These are phyloP conservation scores for Alternaria novae-zelandiae DNA, from an alignment of 2,329 filamentous ascomycete species.

Conservation along the genomic window DNA sequence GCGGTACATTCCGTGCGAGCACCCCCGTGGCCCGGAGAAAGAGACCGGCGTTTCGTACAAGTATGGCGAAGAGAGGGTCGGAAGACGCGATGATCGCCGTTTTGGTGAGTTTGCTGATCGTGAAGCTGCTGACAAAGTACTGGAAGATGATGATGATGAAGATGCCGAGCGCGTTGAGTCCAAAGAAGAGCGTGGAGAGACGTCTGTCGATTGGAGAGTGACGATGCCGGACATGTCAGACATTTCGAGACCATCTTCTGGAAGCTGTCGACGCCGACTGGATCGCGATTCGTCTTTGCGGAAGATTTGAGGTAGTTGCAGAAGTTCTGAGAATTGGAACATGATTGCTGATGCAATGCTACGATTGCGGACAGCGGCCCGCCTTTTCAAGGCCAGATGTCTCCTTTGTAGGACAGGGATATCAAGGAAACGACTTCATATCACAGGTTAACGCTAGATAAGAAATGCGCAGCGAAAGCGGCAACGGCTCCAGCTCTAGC, in stretches of 20 bases:
- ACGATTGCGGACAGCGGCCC: neutral
- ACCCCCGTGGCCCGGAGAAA: constrained; percentile 41
- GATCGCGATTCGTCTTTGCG: neutral
- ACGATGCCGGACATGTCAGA: constrained; percentile 27
- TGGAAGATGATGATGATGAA: neutral
- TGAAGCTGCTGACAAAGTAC: constrained; percentile 15
- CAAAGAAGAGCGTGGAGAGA: constrained; percentile 52
- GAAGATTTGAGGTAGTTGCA: neutral
- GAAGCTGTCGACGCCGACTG: neutral
- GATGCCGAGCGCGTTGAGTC: constrained; percentile 45
- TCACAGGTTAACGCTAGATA: constrained; percentile 19
- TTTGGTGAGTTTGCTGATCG: constrained; percentile 6
- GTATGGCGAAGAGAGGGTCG: constrained; percentile 41
- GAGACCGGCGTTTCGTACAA: constrained; percentile 41
- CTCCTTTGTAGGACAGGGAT: constrained; percentile 12
- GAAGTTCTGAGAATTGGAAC: neutral
- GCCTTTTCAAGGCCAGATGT: constrained; percentile 26
- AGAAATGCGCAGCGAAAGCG: neutral
- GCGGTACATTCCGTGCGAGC: constrained; percentile 33
- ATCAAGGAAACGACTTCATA: constrained; percentile 5
- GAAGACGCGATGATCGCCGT: constrained; percentile 40
- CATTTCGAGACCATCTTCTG: constrained; percentile 15
- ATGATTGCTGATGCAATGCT: neutral
- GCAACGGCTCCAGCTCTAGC: neutral
- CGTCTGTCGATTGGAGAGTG: constrained; percentile 48